Evolutionary conservation across 208 protist species (phyloP), one percentile per base, ranked within the genome.

Genomic region (Leishmania gerbilli): DNA sequence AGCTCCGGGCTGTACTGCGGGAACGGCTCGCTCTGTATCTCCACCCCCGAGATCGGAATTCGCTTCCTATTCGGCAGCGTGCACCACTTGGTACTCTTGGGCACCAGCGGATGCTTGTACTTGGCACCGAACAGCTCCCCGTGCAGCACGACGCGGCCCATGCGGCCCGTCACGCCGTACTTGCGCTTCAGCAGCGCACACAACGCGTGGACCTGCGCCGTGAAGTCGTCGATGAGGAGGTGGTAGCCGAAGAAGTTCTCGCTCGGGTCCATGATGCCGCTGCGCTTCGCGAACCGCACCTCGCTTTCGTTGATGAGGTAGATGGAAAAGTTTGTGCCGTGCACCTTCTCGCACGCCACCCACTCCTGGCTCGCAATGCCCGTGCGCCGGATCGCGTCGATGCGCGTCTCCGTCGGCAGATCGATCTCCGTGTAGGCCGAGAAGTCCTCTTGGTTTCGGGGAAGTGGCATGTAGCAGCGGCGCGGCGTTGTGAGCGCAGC

Each of bases 221-320:
- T 81, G 81, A 97, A 95, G 58, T 95, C 90, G 67, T 93, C 90
- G 65, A 86, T 84, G 69, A 97, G 87, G 56, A 94, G 85, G 86
- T 96, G 92, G 74, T 97, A 97, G 79, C 94, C 94, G 85, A 97
- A 97, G 84, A 97, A 97, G 83, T 97, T 94, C 69, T 97, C 94
- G 71, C 94, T 96, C 0, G 91, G 91, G 79, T 96, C 91, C 92
- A 97, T 97, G 72, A 97, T 91, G 49, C 91, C 91, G 77, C 92
- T 96, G 77, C 94, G 94, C 79, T 97, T 97, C 8, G 94, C 87
- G 74, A 94, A 97, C 2, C 90, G 88, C 37, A 91, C 75, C 51
- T 90, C 87, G 6, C 81, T 75, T 60, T 96, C 94, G 58, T 94
- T 84, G 15, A 97, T 80, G 5, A 96, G 79, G 87, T 94, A 95